phyloP scores from a whole-genome alignment of 352 stramenopile species.

The Phytophthora lateralis region DNA sequence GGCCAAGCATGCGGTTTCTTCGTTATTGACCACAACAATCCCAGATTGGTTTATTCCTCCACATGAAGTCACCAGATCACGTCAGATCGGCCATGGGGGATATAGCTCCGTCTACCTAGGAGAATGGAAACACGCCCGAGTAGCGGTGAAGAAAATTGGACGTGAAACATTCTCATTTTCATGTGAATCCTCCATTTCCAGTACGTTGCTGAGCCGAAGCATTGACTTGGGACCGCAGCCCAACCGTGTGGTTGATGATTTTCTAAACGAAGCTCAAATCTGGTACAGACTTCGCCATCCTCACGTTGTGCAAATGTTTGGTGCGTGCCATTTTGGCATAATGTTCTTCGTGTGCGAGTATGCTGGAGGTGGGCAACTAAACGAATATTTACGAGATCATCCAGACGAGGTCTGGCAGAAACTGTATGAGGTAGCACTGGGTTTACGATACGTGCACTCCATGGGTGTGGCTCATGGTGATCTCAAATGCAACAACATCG shows the following conservation, averaged over 20 bases:
- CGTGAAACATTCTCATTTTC: no score
- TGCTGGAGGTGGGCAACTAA: slow-evolving; percentile 6
- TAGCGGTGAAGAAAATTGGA: background rate
- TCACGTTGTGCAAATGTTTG: slow-evolving; percentile 11
- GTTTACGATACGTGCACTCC: slow-evolving; percentile 56
- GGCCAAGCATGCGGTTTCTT: background rate
- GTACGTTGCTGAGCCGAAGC: background rate
- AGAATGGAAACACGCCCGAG: background rate
- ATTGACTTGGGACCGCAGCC: background rate
- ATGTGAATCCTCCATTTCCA: background rate
- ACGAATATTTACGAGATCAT: slow-evolving; percentile 4
- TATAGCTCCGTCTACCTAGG: background rate
- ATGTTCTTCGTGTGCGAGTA: slow-evolving; percentile 24
- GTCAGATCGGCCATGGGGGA: background rate
- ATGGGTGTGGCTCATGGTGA: slow-evolving; percentile 68
- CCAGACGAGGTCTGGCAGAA: slow-evolving; percentile 15
- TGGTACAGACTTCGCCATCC: slow-evolving; percentile 19
- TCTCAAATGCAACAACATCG: slow-evolving; percentile 45
- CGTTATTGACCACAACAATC: background rate
- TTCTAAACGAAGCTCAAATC: slow-evolving; percentile 15
- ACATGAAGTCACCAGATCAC: background rate
- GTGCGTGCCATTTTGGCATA: slow-evolving; percentile 1
- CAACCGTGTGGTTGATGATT: background rate
- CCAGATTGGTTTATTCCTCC: background rate
- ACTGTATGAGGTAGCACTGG: slow-evolving; percentile 34